Conservation (phyloP, 805 yeast species). For the Saccharomycopsis guyanensis region DNA sequence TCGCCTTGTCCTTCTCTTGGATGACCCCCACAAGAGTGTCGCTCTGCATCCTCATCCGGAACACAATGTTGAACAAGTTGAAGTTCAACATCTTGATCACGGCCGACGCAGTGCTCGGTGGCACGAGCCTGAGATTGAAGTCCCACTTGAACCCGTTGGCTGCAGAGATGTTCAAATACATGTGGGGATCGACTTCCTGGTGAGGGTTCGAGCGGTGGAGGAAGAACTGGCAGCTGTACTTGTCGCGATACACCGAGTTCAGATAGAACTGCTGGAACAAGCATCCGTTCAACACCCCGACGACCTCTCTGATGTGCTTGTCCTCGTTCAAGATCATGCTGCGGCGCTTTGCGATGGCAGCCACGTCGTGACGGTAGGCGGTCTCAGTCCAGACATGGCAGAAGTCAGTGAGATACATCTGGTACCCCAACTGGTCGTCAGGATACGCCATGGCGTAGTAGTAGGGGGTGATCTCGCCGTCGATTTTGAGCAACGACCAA, state of each 20-base stretch:
- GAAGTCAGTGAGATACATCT: constrained; percentile 17
- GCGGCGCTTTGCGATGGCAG: neutral
- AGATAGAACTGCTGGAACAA: constrained; percentile 13
- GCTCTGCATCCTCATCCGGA: constrained; percentile 7
- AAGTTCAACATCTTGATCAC: constrained; percentile 12
- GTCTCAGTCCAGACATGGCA: constrained; percentile 14
- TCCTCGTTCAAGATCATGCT: neutral
- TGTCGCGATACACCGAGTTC: neutral
- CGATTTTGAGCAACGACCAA: constrained; percentile 11
- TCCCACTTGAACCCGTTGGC: constrained; percentile 15
- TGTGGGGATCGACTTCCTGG: neutral
- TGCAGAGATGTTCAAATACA: constrained; percentile 6
- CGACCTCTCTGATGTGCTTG: constrained; percentile 4
- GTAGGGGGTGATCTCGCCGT: constrained; percentile 5
- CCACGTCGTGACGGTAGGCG: constrained; percentile 1
- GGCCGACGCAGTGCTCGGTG: constrained; percentile 17
- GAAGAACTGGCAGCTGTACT: constrained; percentile 5
- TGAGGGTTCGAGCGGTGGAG: constrained; percentile 4
- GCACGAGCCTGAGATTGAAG: constrained; percentile 8
- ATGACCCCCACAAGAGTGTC: constrained; percentile 4
- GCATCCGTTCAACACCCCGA: constrained; percentile 15
- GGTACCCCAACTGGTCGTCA: constrained; percentile 7
- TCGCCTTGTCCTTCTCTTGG: constrained; percentile 12
- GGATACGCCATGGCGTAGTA: constrained; percentile 14
- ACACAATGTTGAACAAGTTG: constrained; percentile 12